Conservation (phyloP, 2,329 filamentous ascomycete genomes). For the Fusarium sp. region DNA sequence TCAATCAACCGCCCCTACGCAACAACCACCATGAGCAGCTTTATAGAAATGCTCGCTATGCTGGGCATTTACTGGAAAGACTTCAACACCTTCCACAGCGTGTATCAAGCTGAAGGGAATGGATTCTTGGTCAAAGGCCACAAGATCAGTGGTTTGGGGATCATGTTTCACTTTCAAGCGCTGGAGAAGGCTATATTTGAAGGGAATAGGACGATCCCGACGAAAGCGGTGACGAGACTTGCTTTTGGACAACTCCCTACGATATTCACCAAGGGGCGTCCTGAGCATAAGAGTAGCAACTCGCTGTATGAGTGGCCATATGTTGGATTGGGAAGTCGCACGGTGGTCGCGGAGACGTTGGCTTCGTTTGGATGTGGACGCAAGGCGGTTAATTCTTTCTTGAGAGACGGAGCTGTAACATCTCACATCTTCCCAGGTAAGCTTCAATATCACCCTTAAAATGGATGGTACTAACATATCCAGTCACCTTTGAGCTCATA, state of each 20-base stretch:
- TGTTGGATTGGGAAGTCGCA: not conserved
- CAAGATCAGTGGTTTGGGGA: constrained; percentile 10
- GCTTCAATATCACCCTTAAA: not conserved
- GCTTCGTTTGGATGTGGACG: not conserved
- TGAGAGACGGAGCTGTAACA: not conserved
- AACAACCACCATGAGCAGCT: constrained; percentile 10
- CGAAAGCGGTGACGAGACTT: not conserved
- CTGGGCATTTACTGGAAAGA: constrained; percentile 15
- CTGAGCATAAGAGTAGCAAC: accelerated
- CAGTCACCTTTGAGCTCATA: constrained; percentile 12
- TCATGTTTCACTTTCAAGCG: constrained; percentile 11
- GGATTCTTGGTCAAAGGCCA: constrained; percentile 8
- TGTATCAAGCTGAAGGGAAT: constrained; percentile 15
- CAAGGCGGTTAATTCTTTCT: constrained; percentile 1
- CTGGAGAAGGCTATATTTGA: constrained; percentile 13
- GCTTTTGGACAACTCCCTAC: constrained; percentile 13
- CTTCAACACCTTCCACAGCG: not conserved
- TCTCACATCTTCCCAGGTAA: constrained; percentile 14
- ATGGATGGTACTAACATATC: not conserved
- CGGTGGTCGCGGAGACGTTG: constrained; percentile 1
- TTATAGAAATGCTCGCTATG: constrained; percentile 22
- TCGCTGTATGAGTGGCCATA: accelerated
- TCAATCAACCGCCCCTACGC: constrained; percentile 13
- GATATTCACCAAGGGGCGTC: not conserved
- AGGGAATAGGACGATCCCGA: not conserved